A percentile compares a stretch with the other conserved stretches of the same genome.
phyloP scores from a whole-genome alignment of 768 basidiomycete genomes.

The Tylopilus subfusipes region DNA sequence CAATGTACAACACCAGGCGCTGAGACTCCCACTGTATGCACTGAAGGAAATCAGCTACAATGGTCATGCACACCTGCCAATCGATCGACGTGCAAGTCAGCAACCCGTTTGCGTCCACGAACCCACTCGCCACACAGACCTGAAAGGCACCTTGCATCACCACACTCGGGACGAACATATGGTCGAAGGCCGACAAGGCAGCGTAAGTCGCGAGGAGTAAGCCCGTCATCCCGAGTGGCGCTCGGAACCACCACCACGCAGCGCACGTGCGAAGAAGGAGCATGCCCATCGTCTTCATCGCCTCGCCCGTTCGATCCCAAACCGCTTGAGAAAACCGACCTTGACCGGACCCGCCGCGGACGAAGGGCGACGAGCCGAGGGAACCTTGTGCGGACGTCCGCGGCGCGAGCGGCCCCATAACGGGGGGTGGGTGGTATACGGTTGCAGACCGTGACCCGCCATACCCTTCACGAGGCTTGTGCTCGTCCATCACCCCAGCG shows the following conservation, averaged over 20 bases:
- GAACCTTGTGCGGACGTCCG: background rate
- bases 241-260: conserved; percentile 10
- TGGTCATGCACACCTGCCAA: background rate
- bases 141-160: background rate
- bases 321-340: background rate
- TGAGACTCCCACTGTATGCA: conserved; percentile 13
- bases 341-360: background rate
- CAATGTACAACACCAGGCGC: background rate
- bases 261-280: conserved; percentile 1
- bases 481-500: background rate
- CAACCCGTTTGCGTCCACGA: background rate
- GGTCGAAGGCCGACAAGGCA: background rate
- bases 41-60: background rate
- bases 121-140: conserved; percentile 2
- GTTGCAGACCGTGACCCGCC: background rate
- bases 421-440: background rate
- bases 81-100: background rate
- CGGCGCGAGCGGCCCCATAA: background rate
- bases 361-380: background rate
- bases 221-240: background rate
- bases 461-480: background rate
- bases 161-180: background rate
- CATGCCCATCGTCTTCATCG: background rate
- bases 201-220: background rate
- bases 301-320: background rate